Conservation (phyloP, 2,329 filamentous ascomycete species). For the Penicillium sp. region DNA sequence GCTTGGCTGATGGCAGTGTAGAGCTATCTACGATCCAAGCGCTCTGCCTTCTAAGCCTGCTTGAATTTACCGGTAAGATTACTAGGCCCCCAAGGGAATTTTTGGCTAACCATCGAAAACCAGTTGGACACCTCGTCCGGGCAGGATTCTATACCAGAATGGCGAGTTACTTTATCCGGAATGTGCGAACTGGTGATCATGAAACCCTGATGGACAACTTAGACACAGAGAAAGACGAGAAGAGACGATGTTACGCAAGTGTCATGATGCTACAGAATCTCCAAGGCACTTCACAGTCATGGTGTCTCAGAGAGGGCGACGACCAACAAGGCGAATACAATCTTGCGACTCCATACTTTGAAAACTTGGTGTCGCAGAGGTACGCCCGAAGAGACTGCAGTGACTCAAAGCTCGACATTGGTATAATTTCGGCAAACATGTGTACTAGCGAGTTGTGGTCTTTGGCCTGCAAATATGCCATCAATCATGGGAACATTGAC, state of each 20-base stretch:
- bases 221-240: conserved; percentile 32
- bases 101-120: neutral
- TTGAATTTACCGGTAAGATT: conserved; percentile 40
- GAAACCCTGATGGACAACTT: conserved; percentile 25
- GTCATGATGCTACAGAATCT: conserved; percentile 47
- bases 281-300: conserved; percentile 35
- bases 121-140: conserved; percentile 30
- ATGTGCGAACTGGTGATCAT: conserved; percentile 19
- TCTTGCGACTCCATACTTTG: conserved; percentile 8
- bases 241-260: conserved; percentile 39
- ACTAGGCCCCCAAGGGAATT: no score
- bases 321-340: conserved; percentile 18
- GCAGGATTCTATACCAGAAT: conserved; percentile 30
- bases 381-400: conserved; percentile 5
- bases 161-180: conserved; percentile 29
- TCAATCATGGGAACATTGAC: conserved; percentile 46
- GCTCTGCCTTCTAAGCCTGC: conserved; percentile 40
- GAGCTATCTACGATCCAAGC: conserved; percentile 44
- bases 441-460: conserved; percentile 54
- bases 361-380: conserved; percentile 12
- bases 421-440: conserved; percentile 50
- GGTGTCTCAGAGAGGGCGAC: neutral
- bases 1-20: conserved; percentile 36
- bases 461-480: conserved; percentile 53
- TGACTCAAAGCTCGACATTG: conserved; percentile 32